Base-by-base conservation (phyloP, 768 basidiomycete species). In the Kwoniella heveanensis region DNA sequence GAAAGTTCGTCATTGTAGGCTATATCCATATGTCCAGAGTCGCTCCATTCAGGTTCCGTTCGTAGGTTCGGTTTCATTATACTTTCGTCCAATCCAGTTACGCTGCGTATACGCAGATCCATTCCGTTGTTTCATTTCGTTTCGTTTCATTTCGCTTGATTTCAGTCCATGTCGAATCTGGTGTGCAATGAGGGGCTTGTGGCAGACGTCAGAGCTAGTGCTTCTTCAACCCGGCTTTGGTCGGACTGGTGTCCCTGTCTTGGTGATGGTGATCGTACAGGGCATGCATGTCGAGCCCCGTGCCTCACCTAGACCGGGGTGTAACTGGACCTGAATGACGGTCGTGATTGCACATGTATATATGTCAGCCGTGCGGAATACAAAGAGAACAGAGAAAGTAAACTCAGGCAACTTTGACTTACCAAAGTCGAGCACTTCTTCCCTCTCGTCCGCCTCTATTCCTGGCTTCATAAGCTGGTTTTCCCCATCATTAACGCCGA, bases 271-370 rank as follows among this genome's bases (percentile, higher is more conserved):
- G n/a, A n/a, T n/a, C n/a, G n/a, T n/a, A n/a, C n/a, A n/a, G n/a
- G n/a, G n/a, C n/a, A n/a, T n/a, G n/a, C 26, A 52, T 22, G 17
- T 36, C 50, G 2, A 53, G 36, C 25, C 58, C 58, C 2, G 58
- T 51, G 17, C 49, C 49, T 52, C 58, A 36, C 37, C 49, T 27
- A n/a, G 58, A 60, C 44, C 58, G 50, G 6, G 58, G 52, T 54
- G 51, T 44, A 4, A 22, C 44, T 29, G 37, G 44, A 29, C 60
- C 60, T 61, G n/a, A n/a, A n/a, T n/a, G n/a, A n/a, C n/a, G n/a
- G n/a, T n/a, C n/a, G n/a, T n/a, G n/a, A n/a, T n/a, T n/a, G n/a
- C n/a, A n/a, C n/a, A 44, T 19, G 22, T 50, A 15, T 8, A 21
- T 57, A 39, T 19, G n/a, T 24, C 19, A 8, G 44, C 30, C 17